phyloP scores from a whole-genome alignment of 768 basidiomycete genomes.

The Leccinum olivaceopallidum region DNA sequence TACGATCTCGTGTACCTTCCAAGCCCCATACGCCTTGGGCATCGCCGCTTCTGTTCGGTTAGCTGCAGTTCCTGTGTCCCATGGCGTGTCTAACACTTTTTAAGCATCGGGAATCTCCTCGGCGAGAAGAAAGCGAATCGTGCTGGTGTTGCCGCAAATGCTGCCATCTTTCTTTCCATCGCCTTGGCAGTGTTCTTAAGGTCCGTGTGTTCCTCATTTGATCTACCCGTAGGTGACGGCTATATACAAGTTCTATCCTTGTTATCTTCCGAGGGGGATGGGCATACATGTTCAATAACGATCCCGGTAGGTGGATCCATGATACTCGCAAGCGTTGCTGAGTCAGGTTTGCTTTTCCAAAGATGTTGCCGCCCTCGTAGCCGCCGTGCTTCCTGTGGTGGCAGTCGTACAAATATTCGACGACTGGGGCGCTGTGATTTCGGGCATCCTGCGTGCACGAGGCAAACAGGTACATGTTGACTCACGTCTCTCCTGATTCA shows the following conservation, averaged over 20 bases:
- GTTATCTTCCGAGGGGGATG: conserved; percentile 61
- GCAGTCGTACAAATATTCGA: conserved; percentile 85
- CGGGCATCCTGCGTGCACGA: conserved; percentile 78
- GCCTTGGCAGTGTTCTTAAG: conserved; percentile 60
- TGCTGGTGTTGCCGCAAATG: conserved; percentile 67
- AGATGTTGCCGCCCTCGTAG: conserved; percentile 40
- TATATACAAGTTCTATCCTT: conserved; percentile 46
- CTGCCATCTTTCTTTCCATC: conserved; percentile 65
- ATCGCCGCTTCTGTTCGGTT: conserved; percentile 86
- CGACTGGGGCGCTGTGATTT: conserved; percentile 65
- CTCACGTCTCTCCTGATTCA: not conserved
- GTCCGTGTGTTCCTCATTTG: conserved; percentile 33
- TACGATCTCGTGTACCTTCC: conserved; percentile 74
- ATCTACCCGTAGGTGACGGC: not conserved
- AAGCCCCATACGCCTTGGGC: conserved; percentile 79
- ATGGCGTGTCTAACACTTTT: not conserved
- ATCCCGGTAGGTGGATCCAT: conserved; percentile 42
- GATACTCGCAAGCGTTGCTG: not conserved
- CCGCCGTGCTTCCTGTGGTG: conserved; percentile 72
- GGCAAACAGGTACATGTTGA: conserved; percentile 63
- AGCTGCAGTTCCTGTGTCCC: conserved; percentile 15
- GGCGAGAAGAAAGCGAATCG: conserved; percentile 76
- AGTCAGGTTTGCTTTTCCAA: not conserved
- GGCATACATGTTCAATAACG: conserved; percentile 77
- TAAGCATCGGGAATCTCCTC: conserved; percentile 83